Percentiles rank a stretch among this genome's conserved stretches.
phyloP scores from a whole-genome alignment of 1,284 basidiomycete genomes.

The Cystobasidiaceae sp. region DNA sequence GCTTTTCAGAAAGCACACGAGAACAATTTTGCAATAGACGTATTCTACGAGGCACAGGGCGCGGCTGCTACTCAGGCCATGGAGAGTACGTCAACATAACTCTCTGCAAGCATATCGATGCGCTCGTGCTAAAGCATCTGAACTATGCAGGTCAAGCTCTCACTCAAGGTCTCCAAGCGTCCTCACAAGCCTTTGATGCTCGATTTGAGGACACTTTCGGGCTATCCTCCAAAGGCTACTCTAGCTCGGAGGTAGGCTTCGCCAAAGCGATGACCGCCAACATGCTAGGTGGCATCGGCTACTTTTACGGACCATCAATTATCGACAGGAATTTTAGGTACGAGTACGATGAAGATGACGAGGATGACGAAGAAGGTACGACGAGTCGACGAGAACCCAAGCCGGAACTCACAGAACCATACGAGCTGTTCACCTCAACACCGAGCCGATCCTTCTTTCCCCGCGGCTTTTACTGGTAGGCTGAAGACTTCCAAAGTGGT shows the following conservation, averaged over 20 bases:
- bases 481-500: neutral
- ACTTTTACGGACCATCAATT: slow-evolving; percentile 86
- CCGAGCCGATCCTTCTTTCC: slow-evolving; percentile 94
- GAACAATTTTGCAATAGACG: slow-evolving; percentile 76
- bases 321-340: slow-evolving; percentile 75
- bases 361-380: slow-evolving; percentile 50
- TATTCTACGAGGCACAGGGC: slow-evolving; percentile 69
- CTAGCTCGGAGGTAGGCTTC: slow-evolving; percentile 55
- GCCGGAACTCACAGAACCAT: slow-evolving; percentile 65
- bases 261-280: slow-evolving; percentile 84
- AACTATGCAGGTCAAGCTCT: slow-evolving; percentile 43
- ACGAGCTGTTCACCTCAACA: slow-evolving; percentile 78
- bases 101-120: neutral
- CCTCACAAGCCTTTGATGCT: slow-evolving; percentile 59
- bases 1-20: slow-evolving; percentile 77
- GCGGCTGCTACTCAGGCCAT: slow-evolving; percentile 58
- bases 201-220: slow-evolving; percentile 69
- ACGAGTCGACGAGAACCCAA: slow-evolving; percentile 48
- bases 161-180: slow-evolving; percentile 62
- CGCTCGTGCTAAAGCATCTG: neutral
- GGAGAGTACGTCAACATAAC: slow-evolving; percentile 47
- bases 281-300: slow-evolving; percentile 83
- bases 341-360: slow-evolving; percentile 77
- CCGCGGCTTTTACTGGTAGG: slow-evolving; percentile 87
- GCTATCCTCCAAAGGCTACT: slow-evolving; percentile 55